A percentile compares a stretch with the other conserved stretches of the same genome.
phyloP scores from a whole-genome alignment of 148 eudicot species.

The Amaranthus cruentus region DNA sequence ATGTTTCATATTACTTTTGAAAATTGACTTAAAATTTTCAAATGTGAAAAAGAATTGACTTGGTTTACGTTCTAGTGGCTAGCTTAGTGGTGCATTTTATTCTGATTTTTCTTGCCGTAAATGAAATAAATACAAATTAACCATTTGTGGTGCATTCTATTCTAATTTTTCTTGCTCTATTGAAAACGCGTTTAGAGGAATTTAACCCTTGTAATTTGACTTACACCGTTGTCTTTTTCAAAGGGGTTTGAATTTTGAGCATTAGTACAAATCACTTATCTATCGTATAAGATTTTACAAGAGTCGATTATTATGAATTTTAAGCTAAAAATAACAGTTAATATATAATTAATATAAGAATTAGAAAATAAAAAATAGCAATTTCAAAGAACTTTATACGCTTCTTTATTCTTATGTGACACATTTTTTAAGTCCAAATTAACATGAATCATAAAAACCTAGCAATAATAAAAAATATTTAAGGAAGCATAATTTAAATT shows the following conservation, averaged over 20 bases:
- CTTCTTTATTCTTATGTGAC: too few species aligned
- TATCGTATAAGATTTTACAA: too few species aligned
- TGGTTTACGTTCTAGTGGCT: not conserved
- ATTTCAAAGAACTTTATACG: too few species aligned
- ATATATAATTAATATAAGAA: too few species aligned
- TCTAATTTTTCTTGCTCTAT: not conserved
- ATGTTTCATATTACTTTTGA: not conserved
- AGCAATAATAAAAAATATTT: too few species aligned
- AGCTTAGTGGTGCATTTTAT: not conserved
- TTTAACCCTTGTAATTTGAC: conserved; percentile 18
- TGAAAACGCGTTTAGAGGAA: conserved; percentile 8
- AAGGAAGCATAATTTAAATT: too few species aligned
- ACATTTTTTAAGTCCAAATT: too few species aligned
- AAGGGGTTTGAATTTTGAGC: not conserved
- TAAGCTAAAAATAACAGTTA: too few species aligned
- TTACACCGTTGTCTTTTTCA: not conserved
- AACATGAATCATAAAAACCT: too few species aligned
- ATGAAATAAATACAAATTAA: not conserved
- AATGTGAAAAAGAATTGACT: not conserved
- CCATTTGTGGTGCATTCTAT: not conserved
- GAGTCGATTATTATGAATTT: too few species aligned
- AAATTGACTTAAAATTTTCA: not conserved
- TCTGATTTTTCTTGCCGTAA: conserved; percentile 13
- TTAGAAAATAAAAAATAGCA: too few species aligned
- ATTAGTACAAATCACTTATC: not conserved